Evolutionary conservation across 2,329 filamentous ascomycete genomes (phyloP).

Genomic region (Beauveria rudraprayagi): DNA sequence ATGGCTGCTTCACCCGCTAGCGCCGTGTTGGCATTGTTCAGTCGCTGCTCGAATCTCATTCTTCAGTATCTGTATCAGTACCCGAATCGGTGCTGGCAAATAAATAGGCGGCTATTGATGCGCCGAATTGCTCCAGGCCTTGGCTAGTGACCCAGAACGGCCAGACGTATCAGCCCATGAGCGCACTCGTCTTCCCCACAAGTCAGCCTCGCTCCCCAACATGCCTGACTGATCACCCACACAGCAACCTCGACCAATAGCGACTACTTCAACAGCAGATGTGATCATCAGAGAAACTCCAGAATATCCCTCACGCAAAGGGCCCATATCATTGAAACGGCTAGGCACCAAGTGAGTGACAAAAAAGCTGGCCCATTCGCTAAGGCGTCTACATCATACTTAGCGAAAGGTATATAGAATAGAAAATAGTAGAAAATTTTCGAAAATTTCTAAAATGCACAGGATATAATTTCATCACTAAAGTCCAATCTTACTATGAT

Average conservation of each 20-base stretch:
- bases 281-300: too few species aligned
- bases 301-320: background rate
- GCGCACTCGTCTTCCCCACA: background rate
- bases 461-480: too few species aligned
- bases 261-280: background rate
- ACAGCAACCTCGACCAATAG: background rate
- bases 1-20: background rate
- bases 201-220: background rate
- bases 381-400: too few species aligned
- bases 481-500: too few species aligned
- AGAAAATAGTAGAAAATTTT: too few species aligned
- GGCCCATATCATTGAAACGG: too few species aligned
- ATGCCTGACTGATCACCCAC: background rate
- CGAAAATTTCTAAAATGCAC: too few species aligned
- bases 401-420: too few species aligned
- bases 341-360: too few species aligned
- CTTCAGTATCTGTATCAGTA: background rate
- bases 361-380: too few species aligned
- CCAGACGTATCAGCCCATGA: slow-evolving; percentile 1
- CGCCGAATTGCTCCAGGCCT: slow-evolving; percentile 2
- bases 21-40: background rate
- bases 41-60: background rate
- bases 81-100: background rate
- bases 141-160: background rate
- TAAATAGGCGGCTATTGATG: background rate